Conservation (phyloP, 2,329 filamentous ascomycete species). For the Phyllosticta citrichinensis region DNA sequence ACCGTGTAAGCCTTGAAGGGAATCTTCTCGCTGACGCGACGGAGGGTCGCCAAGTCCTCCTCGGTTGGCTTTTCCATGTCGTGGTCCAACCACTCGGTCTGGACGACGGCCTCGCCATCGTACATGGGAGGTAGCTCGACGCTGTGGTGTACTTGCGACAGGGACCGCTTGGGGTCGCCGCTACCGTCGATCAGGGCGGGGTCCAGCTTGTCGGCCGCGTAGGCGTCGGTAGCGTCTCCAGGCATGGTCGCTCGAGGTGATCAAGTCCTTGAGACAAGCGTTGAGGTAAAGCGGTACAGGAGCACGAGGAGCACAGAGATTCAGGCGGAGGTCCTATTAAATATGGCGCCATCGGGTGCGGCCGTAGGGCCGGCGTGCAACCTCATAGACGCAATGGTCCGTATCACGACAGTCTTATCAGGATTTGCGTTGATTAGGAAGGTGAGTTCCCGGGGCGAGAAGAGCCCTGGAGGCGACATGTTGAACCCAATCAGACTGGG, state of each 20-base stretch:
- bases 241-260: conserved; percentile 9
- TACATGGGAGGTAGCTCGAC: conserved; percentile 20
- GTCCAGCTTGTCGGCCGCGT: conserved; percentile 22
- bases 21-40: conserved; percentile 24
- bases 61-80: conserved; percentile 20
- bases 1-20: conserved; percentile 29
- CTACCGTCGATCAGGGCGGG: conserved; percentile 24
- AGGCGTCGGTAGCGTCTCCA: conserved; percentile 13
- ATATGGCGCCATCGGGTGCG: neutral
- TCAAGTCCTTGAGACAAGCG: neutral
- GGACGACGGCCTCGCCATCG: conserved; percentile 29
- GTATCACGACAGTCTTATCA: neutral
- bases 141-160: conserved; percentile 16
- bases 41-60: conserved; percentile 26
- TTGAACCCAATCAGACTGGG: neutral
- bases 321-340: neutral
- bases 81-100: conserved; percentile 21
- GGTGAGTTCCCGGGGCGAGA: neutral
- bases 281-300: neutral
- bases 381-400: neutral
- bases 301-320: neutral
- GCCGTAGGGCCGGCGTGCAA: neutral
- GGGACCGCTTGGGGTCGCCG: conserved; percentile 25
- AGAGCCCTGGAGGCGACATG: neutral
- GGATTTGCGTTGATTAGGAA: neutral